These are phyloP conservation scores for Hortaea sp. DNA, from an alignment of 2,329 filamentous ascomycete species.

Conservation along the genomic window DNA sequence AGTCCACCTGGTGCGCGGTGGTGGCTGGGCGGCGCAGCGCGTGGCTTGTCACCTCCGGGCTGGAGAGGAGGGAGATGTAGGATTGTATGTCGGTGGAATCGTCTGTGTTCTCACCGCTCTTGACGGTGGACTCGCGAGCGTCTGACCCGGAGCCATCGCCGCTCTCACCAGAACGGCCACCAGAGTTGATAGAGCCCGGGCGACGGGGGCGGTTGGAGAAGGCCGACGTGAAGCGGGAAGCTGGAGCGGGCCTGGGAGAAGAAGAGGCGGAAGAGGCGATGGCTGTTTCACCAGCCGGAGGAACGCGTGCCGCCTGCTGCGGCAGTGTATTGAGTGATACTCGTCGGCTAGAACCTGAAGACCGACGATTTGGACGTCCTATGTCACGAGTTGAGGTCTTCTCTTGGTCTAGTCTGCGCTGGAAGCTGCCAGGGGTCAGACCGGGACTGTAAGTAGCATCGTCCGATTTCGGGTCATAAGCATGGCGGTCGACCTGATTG, in stretches of 20 bases:
- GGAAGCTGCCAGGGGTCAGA: background rate
- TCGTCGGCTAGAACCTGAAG: conserved; percentile 39
- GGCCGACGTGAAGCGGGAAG: conserved; percentile 85
- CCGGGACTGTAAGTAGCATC: too few species aligned
- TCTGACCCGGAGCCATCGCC: conserved; percentile 73
- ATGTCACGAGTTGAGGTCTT: background rate
- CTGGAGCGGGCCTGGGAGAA: conserved; percentile 67
- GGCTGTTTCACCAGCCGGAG: conserved; percentile 49
- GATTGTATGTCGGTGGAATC: conserved; percentile 92
- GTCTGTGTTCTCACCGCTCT: conserved; percentile 37
- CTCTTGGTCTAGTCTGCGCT: background rate
- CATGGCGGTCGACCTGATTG: too few species aligned
- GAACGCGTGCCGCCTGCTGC: conserved; percentile 60
- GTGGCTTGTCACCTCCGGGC: conserved; percentile 61
- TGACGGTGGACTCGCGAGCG: conserved; percentile 55
- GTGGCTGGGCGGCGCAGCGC: conserved; percentile 50
- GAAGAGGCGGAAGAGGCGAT: conserved; percentile 58
- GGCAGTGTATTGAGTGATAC: conserved; percentile 66
- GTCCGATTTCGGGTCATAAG: too few species aligned
- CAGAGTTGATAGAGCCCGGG: conserved; percentile 53
- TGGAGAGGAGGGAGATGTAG: conserved; percentile 81
- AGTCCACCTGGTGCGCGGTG: conserved; percentile 13
- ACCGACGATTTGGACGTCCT: conserved; percentile 6
- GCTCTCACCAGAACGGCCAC: conserved; percentile 37
- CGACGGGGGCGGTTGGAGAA: conserved; percentile 78